phyloP scores from a whole-genome alignment of 139 green algal species.

The Closterium sp. region DNA sequence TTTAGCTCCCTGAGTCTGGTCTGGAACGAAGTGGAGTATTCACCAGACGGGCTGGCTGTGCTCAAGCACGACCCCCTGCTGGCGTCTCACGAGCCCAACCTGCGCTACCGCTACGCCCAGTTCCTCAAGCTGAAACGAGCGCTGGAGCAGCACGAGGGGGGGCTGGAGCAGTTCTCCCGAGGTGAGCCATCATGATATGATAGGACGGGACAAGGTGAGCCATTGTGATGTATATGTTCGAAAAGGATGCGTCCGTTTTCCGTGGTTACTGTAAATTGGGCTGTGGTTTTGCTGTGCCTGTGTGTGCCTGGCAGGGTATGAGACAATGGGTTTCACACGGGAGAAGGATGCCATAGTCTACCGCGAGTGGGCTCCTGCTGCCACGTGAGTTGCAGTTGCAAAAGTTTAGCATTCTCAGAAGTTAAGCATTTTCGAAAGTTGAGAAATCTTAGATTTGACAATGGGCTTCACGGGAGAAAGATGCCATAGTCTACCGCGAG shows the following conservation, averaged over 20 bases:
- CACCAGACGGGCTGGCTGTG: not conserved
- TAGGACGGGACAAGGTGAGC: too few relatives aligned
- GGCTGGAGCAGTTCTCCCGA: slow-evolving; percentile 60
- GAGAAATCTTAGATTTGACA: too few relatives aligned
- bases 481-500: too few relatives aligned
- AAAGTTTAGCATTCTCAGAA: too few relatives aligned
- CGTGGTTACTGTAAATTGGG: too few relatives aligned
- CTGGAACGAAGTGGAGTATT: too few relatives aligned
- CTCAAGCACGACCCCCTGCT: slow-evolving; percentile 7
- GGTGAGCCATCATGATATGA: not conserved
- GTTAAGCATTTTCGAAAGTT: too few relatives aligned
- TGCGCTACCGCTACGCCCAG: slow-evolving; percentile 73
- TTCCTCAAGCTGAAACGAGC: slow-evolving; percentile 60
- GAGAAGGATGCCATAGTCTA: slow-evolving; percentile 67
- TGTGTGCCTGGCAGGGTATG: slow-evolving; percentile 62
- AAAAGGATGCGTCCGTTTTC: too few relatives aligned
- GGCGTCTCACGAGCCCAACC: slow-evolving; percentile 65
- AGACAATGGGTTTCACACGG: slow-evolving; percentile 73
- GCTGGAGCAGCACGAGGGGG: slow-evolving; percentile 69
- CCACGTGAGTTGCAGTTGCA: slow-evolving; percentile 48
- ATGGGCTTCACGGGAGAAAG: too few relatives aligned
- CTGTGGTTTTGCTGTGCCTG: too few relatives aligned
- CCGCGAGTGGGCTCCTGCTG: slow-evolving; percentile 87
- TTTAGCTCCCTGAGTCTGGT: not conserved
- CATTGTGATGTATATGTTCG: too few relatives aligned